Evolutionary conservation across 106 monocot genomes (phyloP), one percentile per base, ranked within the genome.

Genomic region (Platanthera zijinensis): DNA sequence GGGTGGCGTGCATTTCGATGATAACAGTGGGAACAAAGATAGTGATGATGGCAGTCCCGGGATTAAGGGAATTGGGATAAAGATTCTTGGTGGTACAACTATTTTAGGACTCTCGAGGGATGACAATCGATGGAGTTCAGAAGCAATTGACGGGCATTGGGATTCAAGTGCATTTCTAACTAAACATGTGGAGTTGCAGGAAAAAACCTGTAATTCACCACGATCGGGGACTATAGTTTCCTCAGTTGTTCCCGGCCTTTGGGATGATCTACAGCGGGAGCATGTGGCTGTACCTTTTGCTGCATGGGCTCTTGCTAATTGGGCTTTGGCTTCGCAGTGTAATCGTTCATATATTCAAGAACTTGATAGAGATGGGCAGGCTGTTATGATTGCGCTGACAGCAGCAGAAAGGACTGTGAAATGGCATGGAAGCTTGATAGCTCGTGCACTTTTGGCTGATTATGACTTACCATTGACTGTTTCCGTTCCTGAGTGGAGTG

Each of bases 201-300:
- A 80, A 78, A 83, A 48, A 18, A 67, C 30, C 79, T 12, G 9
- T 54, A 51, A 62, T 68, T 63, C 83, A 6, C 54, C 63, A 19
- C 83, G 77, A 74, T 15, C 81, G 61, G 82, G 83, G 25, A 75
- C 64, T 18, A 22, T 80, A 59, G 18, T 71, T 85, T 79, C 83
- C 64, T 28, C 17, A 75, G 66, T 90, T 25, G 85, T 85, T 25
- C 99, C 99, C 15, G 99, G 99, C 4, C 85, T 99, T 1, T 99
- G 94, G 99, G 99, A 99, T 87, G 99, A 99, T 83, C 80, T 99
- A 73, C 94, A 94, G 78, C 83, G 94, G 79, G 99, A 99, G 77
- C 88, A 99, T 82, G 84, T 99, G 59, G 94, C 99, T 78, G 88
- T 99, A 70, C 99, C 99, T 74, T 99, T 99, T 92, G 99, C 99